Evolutionary conservation across 768 basidiomycete species (phyloP).

Genomic region (Leccinum subgranulosum): DNA sequence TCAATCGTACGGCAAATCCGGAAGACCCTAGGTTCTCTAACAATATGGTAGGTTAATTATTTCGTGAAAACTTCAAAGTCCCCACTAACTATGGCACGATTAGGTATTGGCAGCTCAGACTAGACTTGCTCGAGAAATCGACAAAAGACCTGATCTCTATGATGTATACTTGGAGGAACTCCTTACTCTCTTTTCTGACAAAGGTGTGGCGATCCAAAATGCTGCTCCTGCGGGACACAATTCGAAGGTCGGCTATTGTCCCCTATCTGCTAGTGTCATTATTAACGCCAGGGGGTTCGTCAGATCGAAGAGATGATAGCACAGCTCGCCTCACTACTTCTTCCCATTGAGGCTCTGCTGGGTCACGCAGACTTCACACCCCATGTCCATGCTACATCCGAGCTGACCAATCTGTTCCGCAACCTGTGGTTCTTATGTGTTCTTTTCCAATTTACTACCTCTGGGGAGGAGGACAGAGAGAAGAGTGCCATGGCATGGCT

Average conservation of each 20-base stretch:
- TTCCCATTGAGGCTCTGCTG: conserved; percentile 88
- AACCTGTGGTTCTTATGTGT: conserved; percentile 94
- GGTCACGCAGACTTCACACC: conserved; percentile 67
- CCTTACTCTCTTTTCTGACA: conserved; percentile 82
- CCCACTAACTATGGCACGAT: neutral
- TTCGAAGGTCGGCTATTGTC: conserved; percentile 50
- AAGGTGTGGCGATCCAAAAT: conserved; percentile 88
- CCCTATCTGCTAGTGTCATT: conserved; percentile 1
- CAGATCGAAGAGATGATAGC: conserved; percentile 83
- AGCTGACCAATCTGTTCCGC: conserved; percentile 75
- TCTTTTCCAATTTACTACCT: conserved; percentile 72
- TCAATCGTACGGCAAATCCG: conserved; percentile 83
- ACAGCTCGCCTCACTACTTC: conserved; percentile 81
- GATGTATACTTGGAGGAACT: conserved; percentile 81
- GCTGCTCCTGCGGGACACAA: conserved; percentile 62
- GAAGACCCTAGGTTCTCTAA: conserved; percentile 88
- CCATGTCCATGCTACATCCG: conserved; percentile 49
- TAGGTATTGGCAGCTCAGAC: conserved; percentile 91
- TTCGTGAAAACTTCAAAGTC: neutral
- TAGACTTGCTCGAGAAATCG: conserved; percentile 76
- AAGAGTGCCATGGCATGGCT: conserved; percentile 76
- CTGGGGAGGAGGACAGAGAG: conserved; percentile 40
- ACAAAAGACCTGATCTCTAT: conserved; percentile 72
- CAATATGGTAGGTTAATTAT: conserved; percentile 62
- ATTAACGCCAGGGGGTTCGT: conserved; percentile 2